Conservation (phyloP, 2,329 filamentous ascomycete species). For the Aureobasidium namibiae region DNA sequence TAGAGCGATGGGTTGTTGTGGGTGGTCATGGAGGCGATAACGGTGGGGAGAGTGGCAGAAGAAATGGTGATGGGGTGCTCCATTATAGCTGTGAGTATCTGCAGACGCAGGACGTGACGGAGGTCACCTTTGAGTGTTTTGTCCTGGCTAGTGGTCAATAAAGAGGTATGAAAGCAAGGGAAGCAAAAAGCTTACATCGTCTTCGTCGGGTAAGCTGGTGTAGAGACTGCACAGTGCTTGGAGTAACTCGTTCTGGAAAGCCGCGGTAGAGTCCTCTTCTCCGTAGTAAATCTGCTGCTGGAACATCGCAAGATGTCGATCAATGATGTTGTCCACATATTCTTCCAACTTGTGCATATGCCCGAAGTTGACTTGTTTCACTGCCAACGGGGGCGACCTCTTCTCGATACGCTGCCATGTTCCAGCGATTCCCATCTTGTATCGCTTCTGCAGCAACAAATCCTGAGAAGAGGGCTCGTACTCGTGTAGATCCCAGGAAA, state of each 20-base stretch:
- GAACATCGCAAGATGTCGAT: constrained; percentile 34
- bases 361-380: constrained; percentile 36
- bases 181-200: constrained; percentile 33
- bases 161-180: too few species aligned
- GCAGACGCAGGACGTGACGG: constrained; percentile 36
- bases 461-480: constrained; percentile 35
- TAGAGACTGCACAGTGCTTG: constrained; percentile 27
- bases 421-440: constrained; percentile 19
- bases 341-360: constrained; percentile 38
- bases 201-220: constrained; percentile 23
- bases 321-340: constrained; percentile 36
- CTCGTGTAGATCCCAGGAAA: constrained; percentile 39
- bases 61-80: constrained; percentile 38
- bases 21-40: constrained; percentile 32
- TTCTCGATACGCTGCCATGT: constrained; percentile 24
- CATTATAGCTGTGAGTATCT: constrained; percentile 43
- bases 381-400: constrained; percentile 38
- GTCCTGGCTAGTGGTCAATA: too few species aligned
- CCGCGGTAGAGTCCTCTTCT: constrained; percentile 24
- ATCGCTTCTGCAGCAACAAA: constrained; percentile 35
- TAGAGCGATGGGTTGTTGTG: constrained; percentile 20
- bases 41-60: constrained; percentile 29
- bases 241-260: constrained; percentile 1
- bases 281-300: constrained; percentile 36
- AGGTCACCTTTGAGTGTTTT: constrained; percentile 31